A percentile compares a stretch with the other conserved stretches of the same genome.
Evolutionary conservation across 345 rosid species (phyloP).

Genomic region (Eutrema japonicum): DNA sequence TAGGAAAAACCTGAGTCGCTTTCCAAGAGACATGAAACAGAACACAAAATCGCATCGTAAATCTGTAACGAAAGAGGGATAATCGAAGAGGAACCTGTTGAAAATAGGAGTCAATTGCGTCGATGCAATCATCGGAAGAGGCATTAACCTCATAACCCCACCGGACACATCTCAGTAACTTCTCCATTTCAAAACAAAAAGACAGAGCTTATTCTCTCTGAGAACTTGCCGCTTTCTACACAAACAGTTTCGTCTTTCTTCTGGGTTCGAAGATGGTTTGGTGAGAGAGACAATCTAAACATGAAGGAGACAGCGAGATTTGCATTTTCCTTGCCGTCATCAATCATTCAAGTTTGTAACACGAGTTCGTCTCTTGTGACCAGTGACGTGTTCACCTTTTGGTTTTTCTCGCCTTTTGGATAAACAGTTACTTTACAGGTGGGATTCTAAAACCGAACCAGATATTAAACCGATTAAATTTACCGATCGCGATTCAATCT

Average conservation of each 20-base stretch:
- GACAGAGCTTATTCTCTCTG: slow-evolving; percentile 8
- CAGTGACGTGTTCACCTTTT: slow-evolving; percentile 21
- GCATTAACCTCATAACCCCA: slow-evolving; percentile 86
- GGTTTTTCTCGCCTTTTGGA: slow-evolving; percentile 25
- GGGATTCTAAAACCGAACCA: background rate
- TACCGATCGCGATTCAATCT: background rate
- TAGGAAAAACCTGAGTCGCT: too few species aligned
- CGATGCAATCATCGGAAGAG: slow-evolving; percentile 64
- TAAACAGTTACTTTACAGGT: background rate
- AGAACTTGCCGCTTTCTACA: background rate
- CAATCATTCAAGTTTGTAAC: background rate
- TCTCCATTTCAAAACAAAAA: slow-evolving; percentile 47
- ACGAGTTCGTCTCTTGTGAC: slow-evolving; percentile 29
- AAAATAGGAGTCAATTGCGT: slow-evolving; percentile 70
- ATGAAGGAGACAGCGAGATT: slow-evolving; percentile 13
- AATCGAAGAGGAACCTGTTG: slow-evolving; percentile 55
- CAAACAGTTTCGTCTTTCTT: background rate
- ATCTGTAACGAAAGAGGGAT: background rate
- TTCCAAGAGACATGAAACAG: background rate
- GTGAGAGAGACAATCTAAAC: background rate
- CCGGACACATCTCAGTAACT: slow-evolving; percentile 54
- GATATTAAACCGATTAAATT: background rate
- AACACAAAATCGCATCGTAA: background rate
- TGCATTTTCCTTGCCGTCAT: slow-evolving; percentile 27
- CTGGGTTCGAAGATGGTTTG: background rate